Conservation (phyloP, 306 rosid genomes). For the Abrus pulchellus region DNA sequence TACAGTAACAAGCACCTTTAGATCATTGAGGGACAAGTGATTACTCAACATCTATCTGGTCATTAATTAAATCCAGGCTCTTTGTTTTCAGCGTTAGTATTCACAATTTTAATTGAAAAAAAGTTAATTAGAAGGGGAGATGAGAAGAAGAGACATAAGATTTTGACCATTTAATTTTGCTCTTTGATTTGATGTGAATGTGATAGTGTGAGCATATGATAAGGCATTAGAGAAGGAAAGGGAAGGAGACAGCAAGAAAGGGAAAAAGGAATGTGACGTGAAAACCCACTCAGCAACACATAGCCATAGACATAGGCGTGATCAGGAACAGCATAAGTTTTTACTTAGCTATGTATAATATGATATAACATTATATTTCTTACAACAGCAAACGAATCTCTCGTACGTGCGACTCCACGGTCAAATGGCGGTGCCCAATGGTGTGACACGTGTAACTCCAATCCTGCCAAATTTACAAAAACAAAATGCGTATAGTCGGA, state of each 20-base stretch:
- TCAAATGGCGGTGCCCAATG: conserved; percentile 85
- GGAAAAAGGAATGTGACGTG: conserved; percentile 51
- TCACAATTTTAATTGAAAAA: too few relatives aligned
- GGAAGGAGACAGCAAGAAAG: conserved; percentile 39
- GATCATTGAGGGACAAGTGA: too few relatives aligned
- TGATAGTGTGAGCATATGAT: conserved; percentile 35
- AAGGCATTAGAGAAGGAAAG: conserved; percentile 16
- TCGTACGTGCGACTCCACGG: conserved; percentile 71
- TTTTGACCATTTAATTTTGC: conserved; percentile 12
- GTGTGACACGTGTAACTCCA: conserved; percentile 61
- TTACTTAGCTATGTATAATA: not conserved
- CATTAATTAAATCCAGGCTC: too few relatives aligned
- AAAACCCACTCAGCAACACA: conserved; percentile 54
- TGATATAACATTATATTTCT: too few relatives aligned
- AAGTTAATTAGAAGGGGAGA: not conserved
- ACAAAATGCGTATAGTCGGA: conserved; percentile 54
- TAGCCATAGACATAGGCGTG: conserved; percentile 54
- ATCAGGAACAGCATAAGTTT: conserved; percentile 37
- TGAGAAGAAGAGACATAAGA: not conserved
- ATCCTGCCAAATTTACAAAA: not conserved
- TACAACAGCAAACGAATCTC: not conserved
- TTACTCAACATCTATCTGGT: too few relatives aligned
- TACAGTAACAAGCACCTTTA: too few relatives aligned
- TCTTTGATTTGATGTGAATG: conserved; percentile 42
- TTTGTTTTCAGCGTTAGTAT: too few relatives aligned